These are phyloP conservation scores for Dendrobium huoshanense DNA, from an alignment of 106 monocot genomes.

Conservation along the genomic window DNA sequence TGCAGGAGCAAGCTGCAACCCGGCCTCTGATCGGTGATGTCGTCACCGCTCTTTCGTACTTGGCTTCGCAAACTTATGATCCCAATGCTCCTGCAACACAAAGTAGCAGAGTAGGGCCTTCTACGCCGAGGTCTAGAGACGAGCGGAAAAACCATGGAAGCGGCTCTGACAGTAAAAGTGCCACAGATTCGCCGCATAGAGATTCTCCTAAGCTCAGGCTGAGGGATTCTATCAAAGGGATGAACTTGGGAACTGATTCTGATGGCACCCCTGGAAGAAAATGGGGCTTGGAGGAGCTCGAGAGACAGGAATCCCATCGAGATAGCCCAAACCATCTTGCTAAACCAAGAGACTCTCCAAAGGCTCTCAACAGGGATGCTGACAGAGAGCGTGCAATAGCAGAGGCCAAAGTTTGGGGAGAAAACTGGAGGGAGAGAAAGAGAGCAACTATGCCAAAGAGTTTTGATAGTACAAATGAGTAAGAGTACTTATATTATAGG, in stretches of 20 bases:
- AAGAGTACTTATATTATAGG: neutral
- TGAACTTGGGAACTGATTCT: conserved; percentile 18
- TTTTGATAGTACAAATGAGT: conserved; percentile 26
- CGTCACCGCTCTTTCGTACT: conserved; percentile 61
- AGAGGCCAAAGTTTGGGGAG: conserved; percentile 67
- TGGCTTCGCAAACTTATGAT: conserved; percentile 63
- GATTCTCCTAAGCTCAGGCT: conserved; percentile 40
- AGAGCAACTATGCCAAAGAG: conserved; percentile 8
- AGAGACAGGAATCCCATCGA: neutral
- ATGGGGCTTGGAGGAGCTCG: conserved; percentile 30
- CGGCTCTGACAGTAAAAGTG: conserved; percentile 15
- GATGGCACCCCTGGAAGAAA: conserved; percentile 32
- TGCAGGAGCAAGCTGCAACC: conserved; percentile 71
- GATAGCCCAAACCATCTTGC: conserved; percentile 14
- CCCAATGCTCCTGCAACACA: conserved; percentile 33
- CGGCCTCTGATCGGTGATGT: conserved; percentile 67
- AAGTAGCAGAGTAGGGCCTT: conserved; percentile 25
- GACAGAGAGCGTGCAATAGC: conserved; percentile 51
- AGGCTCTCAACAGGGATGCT: conserved; percentile 9
- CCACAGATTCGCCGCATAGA: conserved; percentile 25
- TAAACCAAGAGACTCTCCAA: conserved; percentile 12
- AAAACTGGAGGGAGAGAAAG: conserved; percentile 61
- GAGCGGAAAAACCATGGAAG: conserved; percentile 19
- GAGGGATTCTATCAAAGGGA: conserved; percentile 17
- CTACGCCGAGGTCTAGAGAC: conserved; percentile 28